phyloP scores from a whole-genome alignment of 495 filamentous ascomycete genomes.

The Xylaria scruposa region DNA sequence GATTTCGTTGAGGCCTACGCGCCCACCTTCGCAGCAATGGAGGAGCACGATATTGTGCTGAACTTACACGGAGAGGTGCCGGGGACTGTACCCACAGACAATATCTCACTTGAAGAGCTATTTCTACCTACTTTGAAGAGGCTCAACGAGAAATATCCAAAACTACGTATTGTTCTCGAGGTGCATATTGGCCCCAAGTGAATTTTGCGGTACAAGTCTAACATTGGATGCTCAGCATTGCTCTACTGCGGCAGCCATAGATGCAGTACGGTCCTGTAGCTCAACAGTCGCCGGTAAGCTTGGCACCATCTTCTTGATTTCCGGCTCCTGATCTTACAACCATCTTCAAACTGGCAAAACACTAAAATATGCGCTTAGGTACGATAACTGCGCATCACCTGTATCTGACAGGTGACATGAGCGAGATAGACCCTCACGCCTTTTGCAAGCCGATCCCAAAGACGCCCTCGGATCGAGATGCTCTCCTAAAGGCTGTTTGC shows the following conservation, averaged over 20 bases:
- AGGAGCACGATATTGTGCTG: conserved; percentile 59
- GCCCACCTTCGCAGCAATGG: conserved; percentile 81
- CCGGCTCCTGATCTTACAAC: conserved; percentile 38
- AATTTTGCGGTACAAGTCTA: conserved; percentile 9
- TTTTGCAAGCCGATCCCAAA: conserved; percentile 91
- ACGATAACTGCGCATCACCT: conserved; percentile 74
- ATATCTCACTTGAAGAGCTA: conserved; percentile 77
- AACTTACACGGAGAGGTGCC: conserved; percentile 68
- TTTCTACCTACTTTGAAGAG: conserved; percentile 79
- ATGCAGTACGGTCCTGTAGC: conserved; percentile 76
- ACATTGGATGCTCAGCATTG: conserved; percentile 64
- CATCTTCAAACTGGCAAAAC: neutral
- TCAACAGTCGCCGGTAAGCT: conserved; percentile 76
- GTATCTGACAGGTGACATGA: conserved; percentile 77
- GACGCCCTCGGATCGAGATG: conserved; percentile 72
- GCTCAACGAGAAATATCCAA: conserved; percentile 77
- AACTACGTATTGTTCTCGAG: conserved; percentile 71
- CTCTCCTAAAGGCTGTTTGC: conserved; percentile 71
- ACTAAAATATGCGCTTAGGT: conserved; percentile 28
- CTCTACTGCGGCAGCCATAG: conserved; percentile 81
- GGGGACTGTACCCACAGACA: conserved; percentile 54
- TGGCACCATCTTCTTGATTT: neutral
- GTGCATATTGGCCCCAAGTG: neutral
- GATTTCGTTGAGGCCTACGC: conserved; percentile 63
- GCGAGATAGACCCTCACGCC: conserved; percentile 75